These are phyloP conservation scores for Kwoniella dendrophila DNA, from an alignment of 768 basidiomycete species.

Conservation along the genomic window DNA sequence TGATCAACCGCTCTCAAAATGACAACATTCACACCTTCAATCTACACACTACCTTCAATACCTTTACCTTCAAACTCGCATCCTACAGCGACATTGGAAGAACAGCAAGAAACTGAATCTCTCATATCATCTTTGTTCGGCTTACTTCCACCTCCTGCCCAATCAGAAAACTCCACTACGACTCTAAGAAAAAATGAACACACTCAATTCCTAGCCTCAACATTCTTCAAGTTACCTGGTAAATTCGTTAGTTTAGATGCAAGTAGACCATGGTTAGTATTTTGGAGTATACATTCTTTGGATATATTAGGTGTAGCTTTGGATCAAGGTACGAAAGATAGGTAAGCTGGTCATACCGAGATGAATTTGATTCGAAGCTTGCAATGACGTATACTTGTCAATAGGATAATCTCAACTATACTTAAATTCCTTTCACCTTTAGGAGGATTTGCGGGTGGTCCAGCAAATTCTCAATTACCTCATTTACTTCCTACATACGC, in stretches of 20 bases:
- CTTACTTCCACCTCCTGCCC: constrained; percentile 18
- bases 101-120: constrained; percentile 64
- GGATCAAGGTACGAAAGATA: constrained; percentile 74
- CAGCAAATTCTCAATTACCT: constrained; percentile 69
- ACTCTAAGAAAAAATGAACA: constrained; percentile 66
- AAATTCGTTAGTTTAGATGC: constrained; percentile 85
- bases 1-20: constrained; percentile 6
- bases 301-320: constrained; percentile 74
- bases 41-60: constrained; percentile 38
- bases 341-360: constrained; percentile 58
- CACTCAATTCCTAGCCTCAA: constrained; percentile 72
- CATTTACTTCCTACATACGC: constrained; percentile 92
- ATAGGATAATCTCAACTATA: constrained; percentile 77
- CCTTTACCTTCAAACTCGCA: constrained; percentile 58
- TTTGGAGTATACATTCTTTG: constrained; percentile 87
- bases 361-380: not conserved
- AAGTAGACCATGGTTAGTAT: constrained; percentile 91
- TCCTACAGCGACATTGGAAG: constrained; percentile 72
- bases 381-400: not conserved
- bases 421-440: constrained; percentile 77
- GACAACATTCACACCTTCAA: constrained; percentile 39
- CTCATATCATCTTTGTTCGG: constrained; percentile 34
- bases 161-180: constrained; percentile 46
- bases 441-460: constrained; percentile 91
- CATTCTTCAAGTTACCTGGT: constrained; percentile 75